Evolutionary conservation across 208 protist genomes (phyloP).

Genomic region (Crithidia sp.): DNA sequence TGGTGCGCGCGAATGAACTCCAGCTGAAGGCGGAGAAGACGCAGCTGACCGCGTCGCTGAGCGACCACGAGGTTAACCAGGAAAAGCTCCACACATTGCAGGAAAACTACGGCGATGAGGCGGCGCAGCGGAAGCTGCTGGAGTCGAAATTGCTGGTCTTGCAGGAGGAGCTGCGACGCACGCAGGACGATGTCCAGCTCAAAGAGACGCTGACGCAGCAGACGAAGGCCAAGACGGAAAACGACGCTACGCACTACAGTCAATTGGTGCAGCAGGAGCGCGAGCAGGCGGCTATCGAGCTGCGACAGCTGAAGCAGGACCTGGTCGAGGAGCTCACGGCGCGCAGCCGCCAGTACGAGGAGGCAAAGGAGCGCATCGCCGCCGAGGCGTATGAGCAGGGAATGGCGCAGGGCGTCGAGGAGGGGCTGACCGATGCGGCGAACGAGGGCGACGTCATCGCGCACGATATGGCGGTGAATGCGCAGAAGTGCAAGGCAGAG

Average conservation of each 20-base stretch:
- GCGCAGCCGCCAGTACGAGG: constrained; percentile 58
- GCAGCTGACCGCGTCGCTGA: constrained; percentile 45
- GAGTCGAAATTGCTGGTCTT: constrained; percentile 57
- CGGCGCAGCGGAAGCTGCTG: constrained; percentile 42
- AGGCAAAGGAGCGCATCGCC: constrained; percentile 50
- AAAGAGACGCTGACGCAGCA: constrained; percentile 71
- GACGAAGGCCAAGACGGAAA: constrained; percentile 61
- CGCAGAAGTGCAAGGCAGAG: constrained; percentile 56
- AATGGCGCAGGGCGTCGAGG: constrained; percentile 57
- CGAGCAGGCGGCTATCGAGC: constrained; percentile 51
- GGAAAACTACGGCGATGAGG: constrained; percentile 47
- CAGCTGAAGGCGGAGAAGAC: constrained; percentile 58
- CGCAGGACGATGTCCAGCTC: constrained; percentile 44
- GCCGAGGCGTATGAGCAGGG: constrained; percentile 67
- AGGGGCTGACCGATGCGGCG: constrained; percentile 50
- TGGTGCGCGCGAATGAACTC: constrained; percentile 48
- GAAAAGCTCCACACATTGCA: constrained; percentile 44
- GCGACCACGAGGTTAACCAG: constrained; percentile 46
- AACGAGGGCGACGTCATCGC: constrained; percentile 53
- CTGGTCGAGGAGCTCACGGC: constrained; percentile 59
- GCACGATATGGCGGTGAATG: constrained; percentile 55
- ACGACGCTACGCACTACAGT: constrained; percentile 62
- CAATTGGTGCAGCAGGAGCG: constrained; percentile 74
- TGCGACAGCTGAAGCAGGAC: constrained; percentile 70
- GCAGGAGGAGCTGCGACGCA: constrained; percentile 44